These are phyloP conservation scores for Cyclostephanos invisitatus DNA, from an alignment of 108 stramenopile genomes.

Conservation along the genomic window DNA sequence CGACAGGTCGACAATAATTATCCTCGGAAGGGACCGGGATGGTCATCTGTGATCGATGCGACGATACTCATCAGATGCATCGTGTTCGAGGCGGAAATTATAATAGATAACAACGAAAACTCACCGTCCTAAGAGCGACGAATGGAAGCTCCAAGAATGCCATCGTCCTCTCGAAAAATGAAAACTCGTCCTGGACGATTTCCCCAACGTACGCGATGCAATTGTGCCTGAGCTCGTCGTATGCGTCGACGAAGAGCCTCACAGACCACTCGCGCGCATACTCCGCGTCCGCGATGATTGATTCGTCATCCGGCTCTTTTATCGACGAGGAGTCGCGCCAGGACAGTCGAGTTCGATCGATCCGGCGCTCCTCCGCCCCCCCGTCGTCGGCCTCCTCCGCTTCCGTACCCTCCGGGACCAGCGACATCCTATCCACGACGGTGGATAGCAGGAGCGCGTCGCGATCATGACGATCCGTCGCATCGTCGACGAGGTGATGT, in stretches of 20 bases:
- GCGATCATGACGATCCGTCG: no score
- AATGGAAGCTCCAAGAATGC: slow-evolving; percentile 40
- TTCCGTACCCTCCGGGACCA: neutral
- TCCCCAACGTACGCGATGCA: slow-evolving; percentile 10
- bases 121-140: slow-evolving; percentile 25
- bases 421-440: neutral
- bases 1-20: slow-evolving; percentile 41
- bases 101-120: neutral
- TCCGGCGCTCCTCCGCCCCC: neutral
- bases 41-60: slow-evolving; percentile 13
- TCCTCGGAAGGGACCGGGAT: slow-evolving; percentile 49
- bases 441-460: neutral
- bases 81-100: neutral
- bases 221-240: slow-evolving; percentile 28
- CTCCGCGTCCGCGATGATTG: slow-evolving; percentile 5
- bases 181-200: slow-evolving; percentile 18
- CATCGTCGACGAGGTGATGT: neutral
- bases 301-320: slow-evolving; percentile 15
- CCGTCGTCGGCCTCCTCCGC: neutral
- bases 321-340: neutral
- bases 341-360: neutral
- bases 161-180: slow-evolving; percentile 25
- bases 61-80: neutral
- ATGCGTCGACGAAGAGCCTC: slow-evolving; percentile 18
- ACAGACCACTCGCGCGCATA: slow-evolving; percentile 10